These are phyloP conservation scores for Thalia dealbata DNA, from an alignment of 176 grass and related monocot genomes.

Conservation along the genomic window DNA sequence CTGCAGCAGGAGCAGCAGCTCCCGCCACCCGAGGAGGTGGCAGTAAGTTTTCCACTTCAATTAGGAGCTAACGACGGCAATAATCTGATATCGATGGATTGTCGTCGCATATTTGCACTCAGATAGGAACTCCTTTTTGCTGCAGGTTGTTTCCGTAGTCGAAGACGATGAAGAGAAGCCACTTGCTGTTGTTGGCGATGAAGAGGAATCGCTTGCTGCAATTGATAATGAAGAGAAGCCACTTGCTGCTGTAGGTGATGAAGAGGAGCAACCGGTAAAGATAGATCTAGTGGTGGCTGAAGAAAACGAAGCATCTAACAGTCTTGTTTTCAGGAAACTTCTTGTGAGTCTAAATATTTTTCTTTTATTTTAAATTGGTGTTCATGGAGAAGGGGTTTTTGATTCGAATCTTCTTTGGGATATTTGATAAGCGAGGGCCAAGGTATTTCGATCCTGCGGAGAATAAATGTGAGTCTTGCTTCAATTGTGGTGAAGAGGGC, in stretches of 20 bases:
- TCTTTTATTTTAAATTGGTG: not conserved
- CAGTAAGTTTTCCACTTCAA: not conserved
- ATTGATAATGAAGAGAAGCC: too few species aligned
- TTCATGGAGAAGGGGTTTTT: not conserved
- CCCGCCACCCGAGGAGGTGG: slow-evolving; percentile 18
- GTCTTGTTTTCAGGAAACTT: slow-evolving; percentile 70
- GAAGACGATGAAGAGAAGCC: not conserved
- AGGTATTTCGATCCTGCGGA: slow-evolving; percentile 86
- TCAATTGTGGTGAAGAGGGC: slow-evolving; percentile 85
- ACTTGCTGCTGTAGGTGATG: slow-evolving; percentile 6
- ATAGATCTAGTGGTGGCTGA: slow-evolving; percentile 30
- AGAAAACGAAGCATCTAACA: slow-evolving; percentile 34
- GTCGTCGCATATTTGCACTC: too few species aligned
- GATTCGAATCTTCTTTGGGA: slow-evolving; percentile 2
- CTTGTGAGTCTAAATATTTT: slow-evolving; percentile 57
- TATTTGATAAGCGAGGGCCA: slow-evolving; percentile 55
- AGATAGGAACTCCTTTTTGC: slow-evolving; percentile 14
- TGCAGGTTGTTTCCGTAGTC: slow-evolving; percentile 19
- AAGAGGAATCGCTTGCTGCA: too few species aligned
- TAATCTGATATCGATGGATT: too few species aligned
- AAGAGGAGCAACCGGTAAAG: slow-evolving; percentile 27
- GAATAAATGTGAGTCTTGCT: slow-evolving; percentile 53
- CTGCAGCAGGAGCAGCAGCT: slow-evolving; percentile 30
- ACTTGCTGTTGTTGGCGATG: too few species aligned
- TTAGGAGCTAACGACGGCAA: not conserved